Percentiles rank a stretch among this genome's conserved stretches.
Conservation (phyloP, 345 rosid genomes). For the Bruguiera sexangula region DNA sequence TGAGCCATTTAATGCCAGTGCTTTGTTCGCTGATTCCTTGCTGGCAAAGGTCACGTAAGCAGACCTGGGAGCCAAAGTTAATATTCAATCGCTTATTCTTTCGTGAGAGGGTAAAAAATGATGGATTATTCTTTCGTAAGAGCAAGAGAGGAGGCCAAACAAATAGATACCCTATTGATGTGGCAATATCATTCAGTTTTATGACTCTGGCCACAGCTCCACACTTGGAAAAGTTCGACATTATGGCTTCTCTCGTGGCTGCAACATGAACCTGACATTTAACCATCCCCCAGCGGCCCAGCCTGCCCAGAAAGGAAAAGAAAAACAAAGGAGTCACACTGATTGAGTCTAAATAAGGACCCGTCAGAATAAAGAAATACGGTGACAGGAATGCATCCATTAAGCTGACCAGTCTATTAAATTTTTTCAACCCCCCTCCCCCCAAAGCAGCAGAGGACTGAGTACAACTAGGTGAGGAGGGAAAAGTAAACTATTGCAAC, state of each 20-base stretch:
- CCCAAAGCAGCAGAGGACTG: too few species aligned
- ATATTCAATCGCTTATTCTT: not conserved
- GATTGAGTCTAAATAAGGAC: not conserved
- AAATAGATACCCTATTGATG: constrained; percentile 26
- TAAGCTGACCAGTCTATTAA: too few species aligned
- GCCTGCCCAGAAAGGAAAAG: not conserved
- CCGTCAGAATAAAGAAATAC: too few species aligned
- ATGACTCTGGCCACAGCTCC: constrained; percentile 27
- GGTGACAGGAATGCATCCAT: too few species aligned
- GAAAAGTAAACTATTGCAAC: too few species aligned
- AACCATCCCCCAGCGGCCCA: too few species aligned
- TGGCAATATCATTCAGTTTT: constrained; percentile 24
- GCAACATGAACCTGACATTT: constrained; percentile 37
- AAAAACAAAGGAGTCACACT: not conserved
- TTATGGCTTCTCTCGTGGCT: constrained; percentile 35
- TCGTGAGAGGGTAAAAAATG: too few species aligned
- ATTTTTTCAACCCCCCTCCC: too few species aligned
- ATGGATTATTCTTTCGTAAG: too few species aligned
- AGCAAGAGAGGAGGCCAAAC: too few species aligned
- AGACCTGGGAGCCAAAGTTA: constrained; percentile 19
- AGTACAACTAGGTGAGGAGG: too few species aligned
- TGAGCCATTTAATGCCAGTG: constrained; percentile 28
- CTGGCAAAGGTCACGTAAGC: constrained; percentile 37
- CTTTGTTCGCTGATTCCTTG: constrained; percentile 32
- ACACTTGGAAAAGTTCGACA: constrained; percentile 31